Conservation (phyloP, 2,329 filamentous ascomycete species). For the Trichoderma sp. region DNA sequence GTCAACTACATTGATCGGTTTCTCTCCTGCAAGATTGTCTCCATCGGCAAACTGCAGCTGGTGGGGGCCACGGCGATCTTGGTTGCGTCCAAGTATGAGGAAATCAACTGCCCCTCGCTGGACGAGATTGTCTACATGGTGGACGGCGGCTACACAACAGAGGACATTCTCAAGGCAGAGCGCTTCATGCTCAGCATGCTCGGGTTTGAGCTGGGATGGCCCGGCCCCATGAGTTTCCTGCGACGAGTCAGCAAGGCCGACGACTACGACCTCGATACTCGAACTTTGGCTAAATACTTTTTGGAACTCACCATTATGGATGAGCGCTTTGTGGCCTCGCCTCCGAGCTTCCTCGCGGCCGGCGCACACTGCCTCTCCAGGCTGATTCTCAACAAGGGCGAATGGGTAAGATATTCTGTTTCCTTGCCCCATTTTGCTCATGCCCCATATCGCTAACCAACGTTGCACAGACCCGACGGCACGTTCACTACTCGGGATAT, state of each 20-base stretch:
- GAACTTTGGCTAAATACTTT: slow-evolving; percentile 96
- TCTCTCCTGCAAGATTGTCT: slow-evolving; percentile 91
- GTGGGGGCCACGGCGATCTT: slow-evolving; percentile 96
- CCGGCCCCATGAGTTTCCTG: slow-evolving; percentile 98
- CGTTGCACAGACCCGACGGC: slow-evolving; percentile 66
- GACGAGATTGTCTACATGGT: slow-evolving; percentile 99
- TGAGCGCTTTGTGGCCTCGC: slow-evolving; percentile 89
- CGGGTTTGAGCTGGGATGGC: slow-evolving; percentile 93
- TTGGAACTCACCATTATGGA: slow-evolving; percentile 97
- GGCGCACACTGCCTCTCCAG: slow-evolving; percentile 91
- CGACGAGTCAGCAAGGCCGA: slow-evolving; percentile 97
- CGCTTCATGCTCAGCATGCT: slow-evolving; percentile 98
- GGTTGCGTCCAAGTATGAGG: slow-evolving; percentile 96
- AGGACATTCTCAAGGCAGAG: slow-evolving; percentile 96
- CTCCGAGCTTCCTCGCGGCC: slow-evolving; percentile 87
- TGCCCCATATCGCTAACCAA: not conserved
- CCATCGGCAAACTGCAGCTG: slow-evolving; percentile 89
- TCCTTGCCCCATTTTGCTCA: slow-evolving; percentile 29
- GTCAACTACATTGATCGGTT: slow-evolving; percentile 99
- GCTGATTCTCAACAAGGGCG: slow-evolving; percentile 84
- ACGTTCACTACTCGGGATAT: slow-evolving; percentile 93
- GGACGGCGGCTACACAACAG: slow-evolving; percentile 81
- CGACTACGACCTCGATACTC: slow-evolving; percentile 93
- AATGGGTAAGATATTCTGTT: slow-evolving; percentile 72
- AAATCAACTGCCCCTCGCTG: slow-evolving; percentile 96